Conservation (phyloP, 129 eudicot genomes). For the Pseudognaphalium luteoalbum region DNA sequence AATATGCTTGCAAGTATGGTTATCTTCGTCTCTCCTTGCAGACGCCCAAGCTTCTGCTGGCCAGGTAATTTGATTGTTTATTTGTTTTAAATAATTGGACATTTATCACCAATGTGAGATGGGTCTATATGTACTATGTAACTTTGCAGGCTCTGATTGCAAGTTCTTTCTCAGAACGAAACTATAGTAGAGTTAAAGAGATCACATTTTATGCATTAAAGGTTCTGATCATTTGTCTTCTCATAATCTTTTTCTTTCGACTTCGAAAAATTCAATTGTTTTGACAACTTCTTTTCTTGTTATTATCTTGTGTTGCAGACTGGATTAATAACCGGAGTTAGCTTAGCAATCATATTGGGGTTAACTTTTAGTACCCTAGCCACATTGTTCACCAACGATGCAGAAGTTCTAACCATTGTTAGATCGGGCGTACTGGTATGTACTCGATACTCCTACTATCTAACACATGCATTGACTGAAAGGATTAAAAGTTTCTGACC, state of each 20-base stretch:
- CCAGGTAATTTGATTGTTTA: conserved; percentile 43
- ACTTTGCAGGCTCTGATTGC: conserved; percentile 59
- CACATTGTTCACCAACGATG: conserved; percentile 56
- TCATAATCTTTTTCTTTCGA: background rate
- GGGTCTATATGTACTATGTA: background rate
- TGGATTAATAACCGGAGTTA: conserved; percentile 59
- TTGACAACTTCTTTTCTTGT: background rate
- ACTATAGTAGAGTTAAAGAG: conserved; percentile 60
- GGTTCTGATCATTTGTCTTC: conserved; percentile 27
- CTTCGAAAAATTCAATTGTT: background rate
- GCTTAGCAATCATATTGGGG: conserved; percentile 57
- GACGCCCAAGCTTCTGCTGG: conserved; percentile 86
- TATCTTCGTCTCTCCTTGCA: conserved; percentile 79
- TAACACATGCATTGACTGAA: no score
- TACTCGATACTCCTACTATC: background rate
- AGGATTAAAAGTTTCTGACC: background rate
- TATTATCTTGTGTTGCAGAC: conserved; percentile 36
- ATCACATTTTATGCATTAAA: conserved; percentile 52
- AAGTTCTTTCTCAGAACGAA: conserved; percentile 50
- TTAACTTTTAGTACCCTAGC: conserved; percentile 57
- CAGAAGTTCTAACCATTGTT: conserved; percentile 50
- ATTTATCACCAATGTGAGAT: background rate
- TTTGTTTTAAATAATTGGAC: background rate
- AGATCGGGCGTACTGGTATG: conserved; percentile 65
- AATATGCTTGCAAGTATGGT: conserved; percentile 87